phyloP scores from a whole-genome alignment of 2,329 filamentous ascomycete genomes.

The Calonectria montana region DNA sequence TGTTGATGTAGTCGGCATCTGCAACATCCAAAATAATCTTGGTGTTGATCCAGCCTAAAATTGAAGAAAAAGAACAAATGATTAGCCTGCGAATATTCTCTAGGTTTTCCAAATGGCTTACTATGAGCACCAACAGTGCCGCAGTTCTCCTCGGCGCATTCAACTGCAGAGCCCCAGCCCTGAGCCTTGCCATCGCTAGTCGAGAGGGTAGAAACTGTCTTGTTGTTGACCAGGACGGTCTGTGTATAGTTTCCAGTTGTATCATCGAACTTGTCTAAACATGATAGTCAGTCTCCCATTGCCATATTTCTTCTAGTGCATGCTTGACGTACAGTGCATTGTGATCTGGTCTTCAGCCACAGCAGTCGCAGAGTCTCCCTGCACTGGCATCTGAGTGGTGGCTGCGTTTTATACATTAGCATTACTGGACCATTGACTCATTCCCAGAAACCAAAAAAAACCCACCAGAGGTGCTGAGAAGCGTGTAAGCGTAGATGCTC shows the following conservation, averaged over 20 bases:
- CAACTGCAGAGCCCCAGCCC: slow-evolving; percentile 58
- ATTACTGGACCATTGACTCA: neutral
- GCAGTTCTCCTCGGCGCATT: slow-evolving; percentile 82
- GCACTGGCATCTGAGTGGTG: slow-evolving; percentile 30
- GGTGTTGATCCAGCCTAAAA: slow-evolving; percentile 35
- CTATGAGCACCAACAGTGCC: slow-evolving; percentile 55
- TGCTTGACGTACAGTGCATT: slow-evolving; percentile 30
- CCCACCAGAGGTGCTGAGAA: slow-evolving; percentile 47
- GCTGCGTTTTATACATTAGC: slow-evolving; percentile 3
- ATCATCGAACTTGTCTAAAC: slow-evolving; percentile 32
- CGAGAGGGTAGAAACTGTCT: slow-evolving; percentile 54
- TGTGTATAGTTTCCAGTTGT: slow-evolving; percentile 30
- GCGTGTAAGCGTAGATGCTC: slow-evolving; percentile 57
- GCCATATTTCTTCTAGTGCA: no score
- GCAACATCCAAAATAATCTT: slow-evolving; percentile 31
- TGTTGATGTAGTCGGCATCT: slow-evolving; percentile 34
- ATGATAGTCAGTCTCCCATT: neutral
- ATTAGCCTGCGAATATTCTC: neutral
- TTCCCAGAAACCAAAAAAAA: neutral
- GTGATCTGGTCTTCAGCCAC: slow-evolving; percentile 30
- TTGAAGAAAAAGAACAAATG: no score
- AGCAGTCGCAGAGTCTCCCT: slow-evolving; percentile 29
- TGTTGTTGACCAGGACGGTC: slow-evolving; percentile 34
- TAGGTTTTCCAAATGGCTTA: neutral
- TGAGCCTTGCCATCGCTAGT: slow-evolving; percentile 55